Percentiles rank a stretch among this genome's conserved stretches.
These are phyloP conservation scores for Microdochium bolleyi DNA, from an alignment of 2,329 filamentous ascomycete species.

Conservation along the genomic window DNA sequence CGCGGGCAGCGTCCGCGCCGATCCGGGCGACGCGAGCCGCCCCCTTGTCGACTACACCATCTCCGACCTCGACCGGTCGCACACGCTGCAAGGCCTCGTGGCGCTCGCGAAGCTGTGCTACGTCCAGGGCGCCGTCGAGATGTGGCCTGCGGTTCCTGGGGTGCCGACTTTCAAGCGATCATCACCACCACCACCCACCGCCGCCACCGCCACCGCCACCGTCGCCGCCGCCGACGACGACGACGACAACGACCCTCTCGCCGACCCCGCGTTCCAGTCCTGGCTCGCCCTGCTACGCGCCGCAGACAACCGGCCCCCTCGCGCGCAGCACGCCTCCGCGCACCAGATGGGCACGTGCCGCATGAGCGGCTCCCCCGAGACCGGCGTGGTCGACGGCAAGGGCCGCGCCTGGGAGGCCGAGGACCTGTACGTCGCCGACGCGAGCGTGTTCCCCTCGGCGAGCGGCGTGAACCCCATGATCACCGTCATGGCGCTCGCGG, in stretches of 20 bases:
- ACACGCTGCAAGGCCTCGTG: constrained; percentile 64
- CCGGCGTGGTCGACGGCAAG: constrained; percentile 49
- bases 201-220: constrained; percentile 9
- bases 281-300: constrained; percentile 48
- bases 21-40: constrained; percentile 55
- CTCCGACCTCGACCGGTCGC: constrained; percentile 62
- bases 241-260: constrained; percentile 27
- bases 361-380: constrained; percentile 50
- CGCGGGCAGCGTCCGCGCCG: constrained; percentile 64
- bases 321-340: constrained; percentile 55
- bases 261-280: constrained; percentile 49
- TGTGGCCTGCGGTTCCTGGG: constrained; percentile 57
- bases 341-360: constrained; percentile 77
- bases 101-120: constrained; percentile 71
- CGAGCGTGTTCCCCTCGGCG: constrained; percentile 68
- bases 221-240: constrained; percentile 7
- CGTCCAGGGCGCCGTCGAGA: constrained; percentile 71
- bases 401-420: constrained; percentile 59
- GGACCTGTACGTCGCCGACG: constrained; percentile 63
- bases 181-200: not conserved
- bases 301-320: constrained; percentile 41
- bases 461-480: constrained; percentile 80
- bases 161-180: constrained; percentile 53
- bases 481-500: constrained; percentile 63
- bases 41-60: constrained; percentile 62